These are phyloP conservation scores for Chloris gayana DNA, from an alignment of 176 grass and related monocot genomes.

Conservation along the genomic window DNA sequence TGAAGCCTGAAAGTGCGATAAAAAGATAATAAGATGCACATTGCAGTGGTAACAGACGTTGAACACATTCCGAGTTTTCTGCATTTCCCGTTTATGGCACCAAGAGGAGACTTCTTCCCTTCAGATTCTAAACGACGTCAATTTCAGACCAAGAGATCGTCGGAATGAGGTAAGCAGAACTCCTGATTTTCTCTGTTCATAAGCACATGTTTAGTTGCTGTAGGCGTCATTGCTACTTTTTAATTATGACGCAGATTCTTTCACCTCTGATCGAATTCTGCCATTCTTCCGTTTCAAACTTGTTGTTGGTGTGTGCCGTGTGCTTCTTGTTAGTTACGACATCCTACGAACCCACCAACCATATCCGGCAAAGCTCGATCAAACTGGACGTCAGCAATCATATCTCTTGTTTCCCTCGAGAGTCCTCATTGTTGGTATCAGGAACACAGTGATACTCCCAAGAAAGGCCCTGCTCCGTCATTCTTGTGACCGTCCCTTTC, in stretches of 20 bases:
- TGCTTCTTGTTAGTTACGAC: background rate
- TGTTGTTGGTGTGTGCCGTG: background rate
- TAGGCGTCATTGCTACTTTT: background rate
- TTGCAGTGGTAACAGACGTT: too few species aligned
- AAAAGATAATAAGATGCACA: background rate
- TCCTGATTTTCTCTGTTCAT: too few species aligned
- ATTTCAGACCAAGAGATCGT: background rate
- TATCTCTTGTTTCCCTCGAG: background rate
- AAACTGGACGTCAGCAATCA: background rate
- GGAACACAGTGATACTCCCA: background rate
- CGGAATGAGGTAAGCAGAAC: too few species aligned
- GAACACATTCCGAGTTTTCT: background rate
- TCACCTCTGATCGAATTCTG: background rate
- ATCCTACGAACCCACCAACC: background rate
- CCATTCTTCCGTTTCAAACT: background rate
- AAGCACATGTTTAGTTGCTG: too few species aligned
- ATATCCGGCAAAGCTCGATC: background rate
- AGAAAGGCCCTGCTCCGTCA: conserved; percentile 17
- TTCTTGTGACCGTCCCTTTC: conserved; percentile 6
- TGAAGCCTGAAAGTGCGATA: background rate
- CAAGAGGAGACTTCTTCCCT: background rate
- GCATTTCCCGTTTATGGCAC: background rate
- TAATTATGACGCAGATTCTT: background rate
- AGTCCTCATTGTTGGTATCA: background rate
- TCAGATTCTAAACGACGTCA: background rate